These are phyloP conservation scores for Aspergillus fumigatus DNA, from an alignment of 2,329 filamentous ascomycete species.

Conservation along the genomic window DNA sequence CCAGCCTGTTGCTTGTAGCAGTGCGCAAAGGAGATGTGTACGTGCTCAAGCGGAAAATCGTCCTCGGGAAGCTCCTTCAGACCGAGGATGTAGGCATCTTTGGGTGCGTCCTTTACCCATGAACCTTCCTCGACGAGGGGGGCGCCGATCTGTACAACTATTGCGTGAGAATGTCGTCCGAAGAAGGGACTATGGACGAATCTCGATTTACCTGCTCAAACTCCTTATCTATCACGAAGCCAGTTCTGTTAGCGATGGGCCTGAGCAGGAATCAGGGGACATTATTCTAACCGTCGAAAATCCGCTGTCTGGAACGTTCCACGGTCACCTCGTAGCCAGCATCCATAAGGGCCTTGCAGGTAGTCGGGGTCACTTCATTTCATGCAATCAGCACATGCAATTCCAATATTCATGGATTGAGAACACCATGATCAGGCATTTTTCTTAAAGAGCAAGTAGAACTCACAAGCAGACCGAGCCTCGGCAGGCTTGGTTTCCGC, in stretches of 20 bases:
- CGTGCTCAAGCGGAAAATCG: conserved; percentile 65
- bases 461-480: conserved; percentile 48
- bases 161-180: background rate
- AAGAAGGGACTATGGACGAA: background rate
- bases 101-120: conserved; percentile 61
- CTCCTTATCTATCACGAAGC: conserved; percentile 26
- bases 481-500: conserved; percentile 58
- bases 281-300: conserved; percentile 44
- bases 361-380: conserved; percentile 44
- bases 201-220: conserved; percentile 28
- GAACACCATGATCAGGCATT: background rate
- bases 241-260: conserved; percentile 6
- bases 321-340: conserved; percentile 66
- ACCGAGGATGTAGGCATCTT: conserved; percentile 67
- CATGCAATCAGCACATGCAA: conserved; percentile 5
- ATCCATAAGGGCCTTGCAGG: conserved; percentile 59
- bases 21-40: conserved; percentile 67
- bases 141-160: conserved; percentile 51
- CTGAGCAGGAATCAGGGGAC: background rate
- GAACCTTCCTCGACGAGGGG: conserved; percentile 61
- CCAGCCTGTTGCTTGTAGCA: conserved; percentile 73
- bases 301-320: conserved; percentile 63
- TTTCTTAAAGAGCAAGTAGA: background rate
- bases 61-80: conserved; percentile 75
- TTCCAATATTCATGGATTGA: background rate